Base-by-base conservation (phyloP, 305 asterid genomes). In the Caryopteris hybrid region DNA sequence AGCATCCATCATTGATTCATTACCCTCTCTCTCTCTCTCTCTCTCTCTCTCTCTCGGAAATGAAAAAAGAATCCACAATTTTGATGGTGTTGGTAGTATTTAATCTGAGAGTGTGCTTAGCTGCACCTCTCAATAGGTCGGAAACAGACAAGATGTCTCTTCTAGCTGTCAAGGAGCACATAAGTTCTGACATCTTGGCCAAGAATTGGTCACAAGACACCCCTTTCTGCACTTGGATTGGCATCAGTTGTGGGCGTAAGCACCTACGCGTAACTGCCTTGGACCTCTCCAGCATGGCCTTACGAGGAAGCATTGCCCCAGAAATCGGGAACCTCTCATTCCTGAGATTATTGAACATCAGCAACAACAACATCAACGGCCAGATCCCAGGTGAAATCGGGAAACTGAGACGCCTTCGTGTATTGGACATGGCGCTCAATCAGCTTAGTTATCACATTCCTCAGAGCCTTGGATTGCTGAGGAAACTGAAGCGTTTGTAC, bases 291-390 rank as follows among this genome's bases (percentile, higher is more conserved):
- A 34, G 11, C 2, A 57, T 57, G 63, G 63, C 59, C 33, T 17
- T 62, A 45, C 5, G 5, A 18, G 68, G 68, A 10, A 25, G 5
- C 27, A 62, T 62, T 14, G 41, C 59, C 12, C 12, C 11, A 38
- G 31, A 13, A 64, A 64, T 64, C 4, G 59, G 59, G 3, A 64
- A 64, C 45, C 69, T 64, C 20, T 64, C 69, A 3, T 64, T 64
- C 13, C 20, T 63, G 2, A 8, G 11, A 1, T 36, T 45, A 14
- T 47, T 64, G 5, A 23, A 33, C 43, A 11, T 31, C 1, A 12
- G 47, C 14, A 64, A 64, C 33, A 64, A 64, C 59, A 64, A 59
- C 14, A 29, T 64, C 21, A 3, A 1, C 2, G 69, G 69, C 3
- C 8, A 0, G 5, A 48, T 64, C 33, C 69, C 69, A 0, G 4